phyloP scores from a whole-genome alignment of 2,329 filamentous ascomycete genomes.

The Venturia carpophila region DNA sequence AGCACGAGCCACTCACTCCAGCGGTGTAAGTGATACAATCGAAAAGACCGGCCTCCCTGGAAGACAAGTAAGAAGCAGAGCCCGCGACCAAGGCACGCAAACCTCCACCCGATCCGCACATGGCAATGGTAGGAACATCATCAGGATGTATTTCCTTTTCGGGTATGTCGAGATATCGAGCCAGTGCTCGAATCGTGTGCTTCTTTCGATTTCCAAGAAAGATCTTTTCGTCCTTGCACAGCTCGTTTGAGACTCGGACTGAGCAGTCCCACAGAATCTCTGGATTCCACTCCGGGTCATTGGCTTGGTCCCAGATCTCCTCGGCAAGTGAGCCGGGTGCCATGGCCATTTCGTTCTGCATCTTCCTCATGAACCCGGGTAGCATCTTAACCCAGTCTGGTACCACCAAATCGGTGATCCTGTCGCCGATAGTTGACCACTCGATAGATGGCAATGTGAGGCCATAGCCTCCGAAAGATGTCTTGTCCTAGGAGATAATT shows the following conservation, averaged over 20 bases:
- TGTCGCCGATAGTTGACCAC: conserved; percentile 17
- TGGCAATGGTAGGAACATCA: conserved; percentile 85
- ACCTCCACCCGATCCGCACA: conserved; percentile 90
- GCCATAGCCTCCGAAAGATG: background rate
- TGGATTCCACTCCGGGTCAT: conserved; percentile 73
- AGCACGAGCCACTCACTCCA: conserved; percentile 92
- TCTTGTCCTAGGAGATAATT: background rate
- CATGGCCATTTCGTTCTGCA: conserved; percentile 82
- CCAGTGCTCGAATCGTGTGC: conserved; percentile 64
- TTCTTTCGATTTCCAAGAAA: conserved; percentile 63
- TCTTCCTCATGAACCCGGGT: conserved; percentile 69
- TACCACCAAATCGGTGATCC: conserved; percentile 60
- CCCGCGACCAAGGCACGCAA: conserved; percentile 84
- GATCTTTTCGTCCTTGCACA: conserved; percentile 75
- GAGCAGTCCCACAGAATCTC: conserved; percentile 76
- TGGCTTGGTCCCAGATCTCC: conserved; percentile 88
- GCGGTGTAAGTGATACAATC: conserved; percentile 93
- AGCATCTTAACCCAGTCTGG: conserved; percentile 75
- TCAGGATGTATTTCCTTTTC: conserved; percentile 82
- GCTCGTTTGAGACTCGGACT: conserved; percentile 71
- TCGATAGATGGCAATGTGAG: conserved; percentile 13
- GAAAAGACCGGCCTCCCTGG: conserved; percentile 79
- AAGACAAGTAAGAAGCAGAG: conserved; percentile 75
- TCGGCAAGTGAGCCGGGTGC: conserved; percentile 80
- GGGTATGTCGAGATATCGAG: conserved; percentile 69